A percentile compares a stretch with the other conserved stretches of the same genome.
Conservation (phyloP, 345 rosid species). For the Eucalyptus dawsonii region DNA sequence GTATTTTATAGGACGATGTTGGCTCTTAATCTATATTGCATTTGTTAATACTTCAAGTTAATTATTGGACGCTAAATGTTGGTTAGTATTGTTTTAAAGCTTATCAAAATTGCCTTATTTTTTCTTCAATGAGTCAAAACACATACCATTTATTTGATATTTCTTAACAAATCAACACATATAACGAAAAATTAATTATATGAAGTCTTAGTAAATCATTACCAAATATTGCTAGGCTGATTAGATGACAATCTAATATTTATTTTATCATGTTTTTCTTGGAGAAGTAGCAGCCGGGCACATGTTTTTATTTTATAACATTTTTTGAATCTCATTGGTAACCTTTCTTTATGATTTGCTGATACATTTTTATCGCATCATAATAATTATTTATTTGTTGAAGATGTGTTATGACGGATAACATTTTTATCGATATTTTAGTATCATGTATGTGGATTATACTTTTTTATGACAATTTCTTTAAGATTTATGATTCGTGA, state of each 20-base stretch:
- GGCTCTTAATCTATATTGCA: not conserved
- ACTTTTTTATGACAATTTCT: too few species aligned
- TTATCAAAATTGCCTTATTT: not conserved
- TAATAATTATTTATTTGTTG: not conserved
- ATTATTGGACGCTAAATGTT: not conserved
- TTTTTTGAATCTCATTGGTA: not conserved
- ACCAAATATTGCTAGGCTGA: not conserved
- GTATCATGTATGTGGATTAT: not conserved
- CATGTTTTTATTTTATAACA: not conserved
- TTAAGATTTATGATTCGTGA: not conserved
- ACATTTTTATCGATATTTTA: not conserved
- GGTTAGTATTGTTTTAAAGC: not conserved
- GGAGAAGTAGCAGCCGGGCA: too few species aligned
- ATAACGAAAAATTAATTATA: too few species aligned
- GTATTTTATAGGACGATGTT: not conserved
- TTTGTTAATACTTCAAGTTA: not conserved
- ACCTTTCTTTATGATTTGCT: not conserved
- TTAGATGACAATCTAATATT: not conserved
- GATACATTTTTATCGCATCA: not conserved
- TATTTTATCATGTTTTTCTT: not conserved
- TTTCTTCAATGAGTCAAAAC: not conserved
- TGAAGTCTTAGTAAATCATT: not conserved
- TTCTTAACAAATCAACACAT: not conserved
- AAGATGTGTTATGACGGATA: not conserved
- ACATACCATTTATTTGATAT: not conserved